phyloP scores from a whole-genome alignment of 805 yeast species.

The Wickerhamiella domercqiae region DNA sequence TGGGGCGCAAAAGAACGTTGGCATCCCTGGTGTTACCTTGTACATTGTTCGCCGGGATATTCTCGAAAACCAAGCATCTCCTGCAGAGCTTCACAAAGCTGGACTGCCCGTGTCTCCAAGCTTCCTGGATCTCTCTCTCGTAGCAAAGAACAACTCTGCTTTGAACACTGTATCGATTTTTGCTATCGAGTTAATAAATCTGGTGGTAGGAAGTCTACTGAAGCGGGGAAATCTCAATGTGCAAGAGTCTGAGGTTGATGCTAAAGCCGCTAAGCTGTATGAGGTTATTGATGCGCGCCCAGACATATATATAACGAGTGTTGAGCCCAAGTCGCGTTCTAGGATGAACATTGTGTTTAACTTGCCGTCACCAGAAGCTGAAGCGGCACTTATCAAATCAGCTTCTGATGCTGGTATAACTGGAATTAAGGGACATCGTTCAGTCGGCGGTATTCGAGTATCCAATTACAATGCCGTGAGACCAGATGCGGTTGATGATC shows the following conservation, averaged over 20 bases:
- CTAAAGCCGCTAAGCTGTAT: constrained; percentile 54
- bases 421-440: constrained; percentile 90
- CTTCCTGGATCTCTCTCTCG: constrained; percentile 75
- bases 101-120: constrained; percentile 75
- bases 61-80: constrained; percentile 39
- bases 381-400: constrained; percentile 50
- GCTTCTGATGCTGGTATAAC: constrained; percentile 46
- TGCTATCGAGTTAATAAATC: constrained; percentile 69
- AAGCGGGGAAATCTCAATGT: constrained; percentile 54
- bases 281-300: constrained; percentile 49
- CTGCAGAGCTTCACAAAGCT: constrained; percentile 40
- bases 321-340: constrained; percentile 50
- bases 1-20: constrained; percentile 97
- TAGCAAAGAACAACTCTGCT: constrained; percentile 76
- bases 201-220: constrained; percentile 53
- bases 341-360: constrained; percentile 91
- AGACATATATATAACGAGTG: constrained; percentile 51
- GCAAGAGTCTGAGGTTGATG: constrained; percentile 41
- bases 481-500: constrained; percentile 24
- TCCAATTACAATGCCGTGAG: constrained; percentile 82
- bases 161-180: constrained; percentile 94
- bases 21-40: constrained; percentile 87
- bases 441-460: constrained; percentile 94
- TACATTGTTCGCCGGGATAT: constrained; percentile 77
- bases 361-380: constrained; percentile 43